A percentile compares a stretch with the other conserved stretches of the same genome.
Conservation (phyloP, 108 stramenopile genomes). For the Conticribra guillardii region DNA sequence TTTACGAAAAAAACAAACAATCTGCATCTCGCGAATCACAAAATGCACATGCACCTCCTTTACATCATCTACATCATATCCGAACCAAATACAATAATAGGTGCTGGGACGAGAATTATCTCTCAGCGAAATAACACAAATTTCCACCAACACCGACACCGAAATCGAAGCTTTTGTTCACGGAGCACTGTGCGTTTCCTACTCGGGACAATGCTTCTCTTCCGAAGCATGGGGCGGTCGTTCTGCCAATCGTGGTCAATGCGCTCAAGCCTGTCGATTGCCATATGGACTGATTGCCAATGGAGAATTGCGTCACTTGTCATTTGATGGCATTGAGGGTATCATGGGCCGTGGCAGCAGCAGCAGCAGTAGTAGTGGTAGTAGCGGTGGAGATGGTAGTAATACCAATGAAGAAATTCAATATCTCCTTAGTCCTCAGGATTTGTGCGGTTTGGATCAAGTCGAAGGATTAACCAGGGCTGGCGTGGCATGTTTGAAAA, state of each 20-base stretch:
- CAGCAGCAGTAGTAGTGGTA: not conserved
- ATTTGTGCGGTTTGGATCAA: constrained; percentile 78
- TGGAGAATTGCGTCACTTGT: constrained; percentile 59
- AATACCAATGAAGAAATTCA: constrained; percentile 42
- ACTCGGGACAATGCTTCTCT: constrained; percentile 77
- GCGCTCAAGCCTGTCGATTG: constrained; percentile 81
- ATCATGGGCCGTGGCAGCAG: constrained; percentile 23
- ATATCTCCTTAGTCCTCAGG: constrained; percentile 77
- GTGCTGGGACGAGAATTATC: constrained; percentile 70
- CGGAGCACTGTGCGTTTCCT: constrained; percentile 78
- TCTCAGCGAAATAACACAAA: constrained; percentile 57
- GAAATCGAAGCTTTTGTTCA: constrained; percentile 85
- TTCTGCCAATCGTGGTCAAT: constrained; percentile 78
- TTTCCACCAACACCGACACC: constrained; percentile 40
- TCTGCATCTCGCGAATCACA: no score
- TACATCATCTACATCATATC: not conserved
- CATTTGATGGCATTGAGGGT: constrained; percentile 51
- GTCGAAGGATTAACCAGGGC: constrained; percentile 62
- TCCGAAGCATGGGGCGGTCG: constrained; percentile 79
- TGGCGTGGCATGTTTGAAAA: constrained; percentile 79
- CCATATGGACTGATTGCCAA: constrained; percentile 77
- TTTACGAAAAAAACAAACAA: no score
- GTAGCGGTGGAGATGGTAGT: not conserved
- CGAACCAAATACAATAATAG: constrained; percentile 1
- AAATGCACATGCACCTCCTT: no score